phyloP scores from a whole-genome alignment of 2,329 filamentous ascomycete genomes.

The Aureobasidium melanogenum region DNA sequence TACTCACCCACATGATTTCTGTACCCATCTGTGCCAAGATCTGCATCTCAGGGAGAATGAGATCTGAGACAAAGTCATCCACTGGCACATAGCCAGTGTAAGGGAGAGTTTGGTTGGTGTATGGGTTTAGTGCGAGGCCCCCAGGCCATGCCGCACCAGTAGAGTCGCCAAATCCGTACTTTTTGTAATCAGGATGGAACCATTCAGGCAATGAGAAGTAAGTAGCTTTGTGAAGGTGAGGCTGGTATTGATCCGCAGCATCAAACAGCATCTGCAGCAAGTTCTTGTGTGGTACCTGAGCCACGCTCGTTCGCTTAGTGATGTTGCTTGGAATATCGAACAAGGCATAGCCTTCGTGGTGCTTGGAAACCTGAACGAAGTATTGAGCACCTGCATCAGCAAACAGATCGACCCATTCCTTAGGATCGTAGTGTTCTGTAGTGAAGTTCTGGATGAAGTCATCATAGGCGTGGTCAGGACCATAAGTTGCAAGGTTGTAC shows the following conservation, averaged over 20 bases:
- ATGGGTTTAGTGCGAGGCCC: conserved; percentile 37
- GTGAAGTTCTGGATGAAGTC: conserved; percentile 49
- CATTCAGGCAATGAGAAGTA: conserved; percentile 41
- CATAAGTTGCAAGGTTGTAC: conserved; percentile 44
- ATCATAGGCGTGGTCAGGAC: conserved; percentile 45
- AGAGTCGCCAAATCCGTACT: conserved; percentile 30
- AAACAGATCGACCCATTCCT: conserved; percentile 46
- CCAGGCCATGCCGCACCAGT: conserved; percentile 25
- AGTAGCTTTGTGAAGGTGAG: conserved; percentile 34
- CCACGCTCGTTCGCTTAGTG: conserved; percentile 33
- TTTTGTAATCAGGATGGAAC: conserved; percentile 36
- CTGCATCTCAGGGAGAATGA: conserved; percentile 38
- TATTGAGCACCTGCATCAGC: conserved; percentile 43
- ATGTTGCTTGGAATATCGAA: conserved; percentile 35
- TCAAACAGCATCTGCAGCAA: conserved; percentile 36
- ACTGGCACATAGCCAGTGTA: conserved; percentile 38
- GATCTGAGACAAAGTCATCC: conserved; percentile 32
- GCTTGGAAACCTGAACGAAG: conserved; percentile 37
- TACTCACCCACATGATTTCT: conserved; percentile 31
- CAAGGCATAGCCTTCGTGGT: conserved; percentile 40
- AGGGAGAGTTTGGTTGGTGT: conserved; percentile 32
- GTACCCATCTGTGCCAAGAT: conserved; percentile 34
- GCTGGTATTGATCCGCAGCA: conserved; percentile 34
- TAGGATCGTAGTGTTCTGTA: conserved; percentile 40
- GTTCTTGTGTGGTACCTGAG: conserved; percentile 32